Conservation (phyloP, 768 basidiomycete species). For the Mrakia frigida region DNA sequence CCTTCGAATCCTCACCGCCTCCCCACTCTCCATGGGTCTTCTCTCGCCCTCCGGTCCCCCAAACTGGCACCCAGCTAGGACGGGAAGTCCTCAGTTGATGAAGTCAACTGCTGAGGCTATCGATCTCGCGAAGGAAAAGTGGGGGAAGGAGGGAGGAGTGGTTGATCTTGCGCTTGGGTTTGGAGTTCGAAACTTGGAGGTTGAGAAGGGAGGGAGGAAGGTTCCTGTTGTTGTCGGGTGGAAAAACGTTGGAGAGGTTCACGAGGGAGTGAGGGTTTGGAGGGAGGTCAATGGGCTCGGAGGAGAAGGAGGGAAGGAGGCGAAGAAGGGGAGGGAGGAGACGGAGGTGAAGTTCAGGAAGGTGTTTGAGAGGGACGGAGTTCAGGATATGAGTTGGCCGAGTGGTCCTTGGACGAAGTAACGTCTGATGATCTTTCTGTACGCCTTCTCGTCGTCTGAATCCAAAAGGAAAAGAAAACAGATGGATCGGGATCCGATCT, state of each 20-base stretch:
- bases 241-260: slow-evolving; percentile 41
- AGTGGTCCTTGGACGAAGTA: neutral
- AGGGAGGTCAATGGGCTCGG: slow-evolving; percentile 16
- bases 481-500: too few relatives aligned
- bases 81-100: slow-evolving; percentile 8
- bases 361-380: slow-evolving; percentile 11
- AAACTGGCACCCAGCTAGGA: slow-evolving; percentile 41
- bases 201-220: slow-evolving; percentile 28
- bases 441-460: too few relatives aligned
- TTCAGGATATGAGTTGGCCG: slow-evolving; percentile 24
- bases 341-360: slow-evolving; percentile 14
- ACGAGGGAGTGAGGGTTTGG: slow-evolving; percentile 35
- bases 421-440: too few relatives aligned
- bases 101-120: slow-evolving; percentile 5
- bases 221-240: slow-evolving; percentile 43
- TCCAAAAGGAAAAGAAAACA: too few relatives aligned
- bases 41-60: slow-evolving; percentile 39
- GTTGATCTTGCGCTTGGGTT: slow-evolving; percentile 42
- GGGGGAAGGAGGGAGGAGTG: slow-evolving; percentile 34
- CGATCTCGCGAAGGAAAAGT: slow-evolving; percentile 32
- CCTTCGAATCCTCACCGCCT: slow-evolving; percentile 15
- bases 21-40: slow-evolving; percentile 44
- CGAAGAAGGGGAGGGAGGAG: neutral
- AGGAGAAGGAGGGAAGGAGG: neutral
- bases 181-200: slow-evolving; percentile 38